Conservation (phyloP, 1,284 basidiomycete genomes). For the Ustilago cynodontis region DNA sequence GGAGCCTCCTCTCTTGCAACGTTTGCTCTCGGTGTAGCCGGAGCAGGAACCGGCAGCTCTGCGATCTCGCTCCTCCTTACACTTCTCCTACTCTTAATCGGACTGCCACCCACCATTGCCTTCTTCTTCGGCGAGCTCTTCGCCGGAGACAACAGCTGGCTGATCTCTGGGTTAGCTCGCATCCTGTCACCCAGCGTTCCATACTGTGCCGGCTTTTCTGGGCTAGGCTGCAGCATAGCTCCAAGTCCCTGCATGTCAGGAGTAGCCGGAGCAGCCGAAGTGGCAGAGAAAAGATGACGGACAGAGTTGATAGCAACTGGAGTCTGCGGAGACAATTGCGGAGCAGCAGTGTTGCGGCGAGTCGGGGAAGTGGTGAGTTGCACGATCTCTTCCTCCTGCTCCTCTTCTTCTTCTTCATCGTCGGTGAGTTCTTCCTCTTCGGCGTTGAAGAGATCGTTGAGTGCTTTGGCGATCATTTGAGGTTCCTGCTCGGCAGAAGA, state of each 20-base stretch:
- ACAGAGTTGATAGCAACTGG: slow-evolving; percentile 36
- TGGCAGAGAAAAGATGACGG: slow-evolving; percentile 37
- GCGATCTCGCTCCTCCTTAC: slow-evolving; percentile 38
- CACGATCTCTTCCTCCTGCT: slow-evolving; percentile 35
- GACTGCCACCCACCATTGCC: slow-evolving; percentile 8
- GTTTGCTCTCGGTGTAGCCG: slow-evolving; percentile 8
- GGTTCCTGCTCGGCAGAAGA: slow-evolving; percentile 16
- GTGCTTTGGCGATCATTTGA: slow-evolving; percentile 30
- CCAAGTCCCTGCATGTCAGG: slow-evolving; percentile 37
- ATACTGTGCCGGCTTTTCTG: slow-evolving; percentile 23
- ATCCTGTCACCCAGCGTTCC: slow-evolving; percentile 41
- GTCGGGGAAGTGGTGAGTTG: slow-evolving; percentile 33
- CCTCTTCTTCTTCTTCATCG: slow-evolving; percentile 18
- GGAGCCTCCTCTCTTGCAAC: background rate
- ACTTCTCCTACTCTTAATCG: slow-evolving; percentile 24
- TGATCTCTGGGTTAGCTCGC: slow-evolving; percentile 37
- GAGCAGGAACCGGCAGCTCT: slow-evolving; percentile 26
- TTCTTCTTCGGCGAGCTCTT: slow-evolving; percentile 29
- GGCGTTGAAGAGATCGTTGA: slow-evolving; percentile 42
- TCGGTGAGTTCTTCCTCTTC: slow-evolving; percentile 47
- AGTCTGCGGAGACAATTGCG: slow-evolving; percentile 18
- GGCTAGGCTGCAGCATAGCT: slow-evolving; percentile 21
- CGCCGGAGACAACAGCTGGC: slow-evolving; percentile 25
- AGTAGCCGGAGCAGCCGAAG: slow-evolving; percentile 20
- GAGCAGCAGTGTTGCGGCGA: background rate